Evolutionary conservation across 768 basidiomycete genomes (phyloP).

Genomic region (Lentinula lateritia): DNA sequence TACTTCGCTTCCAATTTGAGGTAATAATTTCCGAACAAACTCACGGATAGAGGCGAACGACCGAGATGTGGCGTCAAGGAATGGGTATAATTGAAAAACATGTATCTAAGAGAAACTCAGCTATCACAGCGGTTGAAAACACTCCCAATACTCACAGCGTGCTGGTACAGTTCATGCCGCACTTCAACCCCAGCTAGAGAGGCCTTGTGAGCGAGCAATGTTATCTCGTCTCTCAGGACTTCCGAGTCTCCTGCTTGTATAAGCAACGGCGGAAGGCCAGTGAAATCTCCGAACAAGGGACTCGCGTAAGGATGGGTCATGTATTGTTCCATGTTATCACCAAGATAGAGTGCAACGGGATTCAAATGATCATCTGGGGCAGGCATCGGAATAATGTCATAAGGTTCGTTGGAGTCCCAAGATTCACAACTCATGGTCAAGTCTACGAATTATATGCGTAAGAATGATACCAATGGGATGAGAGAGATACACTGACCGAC

Average conservation of each 20-base stretch:
- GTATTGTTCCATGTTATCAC: constrained; percentile 71
- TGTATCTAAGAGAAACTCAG: constrained; percentile 53
- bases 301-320: constrained; percentile 96
- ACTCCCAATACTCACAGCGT: constrained; percentile 55
- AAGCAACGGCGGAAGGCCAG: constrained; percentile 81
- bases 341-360: constrained; percentile 91
- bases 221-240: constrained; percentile 91
- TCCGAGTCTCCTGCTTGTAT: constrained; percentile 94
- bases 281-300: constrained; percentile 87
- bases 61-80: constrained; percentile 57
- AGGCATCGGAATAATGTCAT: constrained; percentile 76
- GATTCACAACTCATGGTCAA: constrained; percentile 96
- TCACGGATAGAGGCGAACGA: constrained; percentile 67
- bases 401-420: constrained; percentile 93
- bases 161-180: constrained; percentile 84
- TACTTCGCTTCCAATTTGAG: constrained; percentile 41
- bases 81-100: constrained; percentile 88
- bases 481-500: constrained; percentile 58
- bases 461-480: neutral
- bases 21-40: constrained; percentile 60
- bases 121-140: neutral
- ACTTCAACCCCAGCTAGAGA: constrained; percentile 80
- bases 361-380: constrained; percentile 79
- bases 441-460: constrained; percentile 38
- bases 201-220: constrained; percentile 90